Conservation (phyloP, 345 rosid species). For the Eucalyptus curtisii region DNA sequence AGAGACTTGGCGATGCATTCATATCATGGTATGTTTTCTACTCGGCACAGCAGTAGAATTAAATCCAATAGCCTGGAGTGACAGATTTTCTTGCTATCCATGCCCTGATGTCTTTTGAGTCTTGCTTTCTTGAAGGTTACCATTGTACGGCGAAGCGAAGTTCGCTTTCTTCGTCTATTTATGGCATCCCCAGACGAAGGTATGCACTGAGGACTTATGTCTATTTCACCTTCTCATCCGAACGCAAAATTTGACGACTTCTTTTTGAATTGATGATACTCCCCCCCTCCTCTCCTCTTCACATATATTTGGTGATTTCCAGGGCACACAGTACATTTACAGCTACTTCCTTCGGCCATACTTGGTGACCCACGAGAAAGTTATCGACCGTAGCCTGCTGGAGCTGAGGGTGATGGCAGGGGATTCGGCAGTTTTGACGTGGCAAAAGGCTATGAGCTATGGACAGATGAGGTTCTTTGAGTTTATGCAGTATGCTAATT, state of each 20-base stretch:
- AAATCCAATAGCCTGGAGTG: background rate
- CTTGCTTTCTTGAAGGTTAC: slow-evolving; percentile 48
- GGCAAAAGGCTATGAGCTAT: slow-evolving; percentile 54
- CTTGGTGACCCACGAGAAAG: slow-evolving; percentile 48
- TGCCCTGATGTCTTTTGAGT: background rate
- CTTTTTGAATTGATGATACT: background rate
- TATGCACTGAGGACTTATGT: background rate
- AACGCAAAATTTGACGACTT: background rate
- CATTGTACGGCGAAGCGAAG: slow-evolving; percentile 75
- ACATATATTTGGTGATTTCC: background rate
- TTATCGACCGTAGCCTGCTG: slow-evolving; percentile 44
- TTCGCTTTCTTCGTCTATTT: slow-evolving; percentile 66
- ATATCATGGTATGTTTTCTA: slow-evolving; percentile 41
- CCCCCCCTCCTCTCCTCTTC: background rate
- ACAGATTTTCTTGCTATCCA: background rate
- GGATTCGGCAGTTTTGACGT: slow-evolving; percentile 23
- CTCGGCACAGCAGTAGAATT: background rate
- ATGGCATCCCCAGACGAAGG: slow-evolving; percentile 72
- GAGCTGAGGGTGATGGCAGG: slow-evolving; percentile 45
- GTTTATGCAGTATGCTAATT: slow-evolving; percentile 35
- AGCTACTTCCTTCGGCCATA: slow-evolving; percentile 37
- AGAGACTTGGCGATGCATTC: slow-evolving; percentile 60
- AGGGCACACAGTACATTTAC: slow-evolving; percentile 59
- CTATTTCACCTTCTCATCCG: background rate
- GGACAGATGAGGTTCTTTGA: slow-evolving; percentile 42